Conservation (phyloP, 768 basidiomycete genomes). For the Agaricus bisporus region DNA sequence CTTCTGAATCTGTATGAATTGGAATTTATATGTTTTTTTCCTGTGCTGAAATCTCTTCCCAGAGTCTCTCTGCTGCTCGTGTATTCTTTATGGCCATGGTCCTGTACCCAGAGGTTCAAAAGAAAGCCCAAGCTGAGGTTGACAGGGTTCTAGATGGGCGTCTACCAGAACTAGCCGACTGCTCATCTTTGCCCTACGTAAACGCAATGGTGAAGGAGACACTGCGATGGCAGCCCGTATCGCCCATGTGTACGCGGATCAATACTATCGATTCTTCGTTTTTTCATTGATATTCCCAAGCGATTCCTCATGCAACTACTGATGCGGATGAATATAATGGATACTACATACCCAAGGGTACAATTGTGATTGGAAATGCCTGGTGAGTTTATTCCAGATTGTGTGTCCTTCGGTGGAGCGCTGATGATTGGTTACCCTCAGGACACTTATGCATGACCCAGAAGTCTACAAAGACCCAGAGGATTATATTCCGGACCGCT, state of each 20-base stretch:
- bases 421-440: not conserved
- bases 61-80: conserved; percentile 23
- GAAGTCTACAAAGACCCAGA: conserved; percentile 11
- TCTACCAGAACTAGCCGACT: conserved; percentile 29
- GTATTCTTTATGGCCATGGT: conserved; percentile 34
- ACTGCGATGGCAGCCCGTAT: conserved; percentile 15
- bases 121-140: conserved; percentile 33
- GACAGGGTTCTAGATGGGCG: conserved; percentile 27
- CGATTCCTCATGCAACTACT: not conserved
- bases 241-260: not conserved
- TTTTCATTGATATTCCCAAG: not conserved
- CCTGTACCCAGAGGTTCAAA: conserved; percentile 28
- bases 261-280: too few relatives aligned
- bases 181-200: conserved; percentile 27
- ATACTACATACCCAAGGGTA: conserved; percentile 14
- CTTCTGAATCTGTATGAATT: not conserved
- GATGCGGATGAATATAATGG: conserved; percentile 10
- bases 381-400: conserved; percentile 5
- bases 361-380: conserved; percentile 12
- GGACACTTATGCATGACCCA: conserved; percentile 18
- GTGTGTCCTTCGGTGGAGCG: not conserved
- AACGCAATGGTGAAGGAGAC: conserved; percentile 26
- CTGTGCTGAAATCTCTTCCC: not conserved
- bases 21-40: not conserved
- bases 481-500: conserved; percentile 25